A percentile compares a stretch with the other conserved stretches of the same genome.
These are phyloP conservation scores for Prunus persica DNA, from an alignment of 306 rosid species.

Conservation along the genomic window Prunus_persica_NCBIv2 NC_034009.1:44315501-44316000, in stretches of 20 bases:
- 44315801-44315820: slow-evolving; percentile 56
- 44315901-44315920: slow-evolving; percentile 59
- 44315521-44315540: slow-evolving; percentile 56
- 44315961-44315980: slow-evolving; percentile 67
- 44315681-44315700: slow-evolving; percentile 87
- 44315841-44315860: slow-evolving; percentile 58
- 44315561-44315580: slow-evolving; percentile 69
- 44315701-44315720: slow-evolving; percentile 69
- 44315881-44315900: slow-evolving; percentile 65
- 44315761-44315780: slow-evolving; percentile 32
- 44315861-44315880: slow-evolving; percentile 46
- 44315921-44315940: slow-evolving; percentile 88
- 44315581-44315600: slow-evolving; percentile 79
- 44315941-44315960: slow-evolving; percentile 62
- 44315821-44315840: slow-evolving; percentile 59
- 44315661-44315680: slow-evolving; percentile 72
- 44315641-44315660: slow-evolving; percentile 80
- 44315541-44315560: slow-evolving; percentile 94
- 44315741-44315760: slow-evolving; percentile 58
- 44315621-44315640: slow-evolving; percentile 80
- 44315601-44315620: slow-evolving; percentile 74
- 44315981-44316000: slow-evolving; percentile 89
- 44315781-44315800: slow-evolving; percentile 69
- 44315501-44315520: slow-evolving; percentile 73
- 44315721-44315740: slow-evolving; percentile 45